Evolutionary conservation across 129 eudicot genomes (phyloP).

Genomic region (Calendula officinalis): DNA sequence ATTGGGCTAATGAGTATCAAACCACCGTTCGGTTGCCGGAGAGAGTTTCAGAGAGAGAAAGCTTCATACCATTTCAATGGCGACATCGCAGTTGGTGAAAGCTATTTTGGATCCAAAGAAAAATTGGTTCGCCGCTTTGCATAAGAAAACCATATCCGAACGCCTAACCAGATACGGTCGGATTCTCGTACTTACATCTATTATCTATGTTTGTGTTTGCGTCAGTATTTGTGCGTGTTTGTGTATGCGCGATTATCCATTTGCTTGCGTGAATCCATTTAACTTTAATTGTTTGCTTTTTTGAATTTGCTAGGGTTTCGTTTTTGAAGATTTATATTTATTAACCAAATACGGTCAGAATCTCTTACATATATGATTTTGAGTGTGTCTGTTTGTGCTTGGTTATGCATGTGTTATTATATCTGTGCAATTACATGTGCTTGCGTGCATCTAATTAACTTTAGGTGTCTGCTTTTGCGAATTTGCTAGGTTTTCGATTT

Average conservation of each 20-base stretch:
- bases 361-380: background rate
- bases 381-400: background rate
- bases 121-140: slow-evolving; percentile 44
- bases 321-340: background rate
- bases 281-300: background rate
- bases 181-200: background rate
- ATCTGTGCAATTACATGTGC: background rate
- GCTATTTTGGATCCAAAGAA: too few relatives aligned
- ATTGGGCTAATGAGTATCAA: too few relatives aligned
- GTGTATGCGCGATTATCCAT: too few relatives aligned
- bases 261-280: too few relatives aligned
- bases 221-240: background rate
- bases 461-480: background rate
- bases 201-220: background rate
- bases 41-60: too few relatives aligned
- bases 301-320: background rate
- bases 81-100: too few relatives aligned
- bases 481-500: background rate
- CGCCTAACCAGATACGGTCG: slow-evolving; percentile 45
- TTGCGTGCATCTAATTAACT: background rate
- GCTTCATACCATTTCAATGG: too few relatives aligned
- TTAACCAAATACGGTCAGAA: too few relatives aligned
- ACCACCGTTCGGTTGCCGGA: too few relatives aligned
- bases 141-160: slow-evolving; percentile 33
- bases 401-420: background rate